Percentiles rank a stretch among this genome's conserved stretches.
Evolutionary conservation across 169 alveolate species (phyloP).

Genomic region (Cryptosporidium viatorum): DNA sequence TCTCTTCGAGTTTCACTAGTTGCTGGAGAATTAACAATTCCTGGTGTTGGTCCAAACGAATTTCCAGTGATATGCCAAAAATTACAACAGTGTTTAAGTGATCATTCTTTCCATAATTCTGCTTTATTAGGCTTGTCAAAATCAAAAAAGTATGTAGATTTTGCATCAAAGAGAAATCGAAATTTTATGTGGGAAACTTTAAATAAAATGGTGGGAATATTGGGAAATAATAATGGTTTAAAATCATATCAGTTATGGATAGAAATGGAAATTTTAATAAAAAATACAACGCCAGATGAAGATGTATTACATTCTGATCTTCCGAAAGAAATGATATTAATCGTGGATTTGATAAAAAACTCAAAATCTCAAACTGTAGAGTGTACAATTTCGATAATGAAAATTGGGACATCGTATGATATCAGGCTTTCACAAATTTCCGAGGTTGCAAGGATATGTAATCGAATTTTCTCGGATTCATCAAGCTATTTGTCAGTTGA

Average conservation of each 20-base stretch:
- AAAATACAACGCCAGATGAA: conserved; percentile 2
- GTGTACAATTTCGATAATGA: conserved; percentile 65
- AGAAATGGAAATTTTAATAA: conserved; percentile 50
- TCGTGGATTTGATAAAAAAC: conserved; percentile 22
- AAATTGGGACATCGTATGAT: conserved; percentile 49
- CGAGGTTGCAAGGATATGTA: conserved; percentile 58
- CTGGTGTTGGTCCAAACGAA: conserved; percentile 25
- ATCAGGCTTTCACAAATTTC: conserved; percentile 62
- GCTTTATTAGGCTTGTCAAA: conserved; percentile 40
- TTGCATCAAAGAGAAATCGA: conserved; percentile 50
- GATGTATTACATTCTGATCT: conserved; percentile 66
- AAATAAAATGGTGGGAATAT: conserved; percentile 45
- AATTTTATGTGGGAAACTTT: conserved; percentile 69
- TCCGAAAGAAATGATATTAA: conserved; percentile 53
- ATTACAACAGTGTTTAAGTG: conserved; percentile 22
- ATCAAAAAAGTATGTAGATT: conserved; percentile 41
- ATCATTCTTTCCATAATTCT: conserved; percentile 39
- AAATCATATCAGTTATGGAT: conserved; percentile 55
- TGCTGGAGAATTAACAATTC: conserved; percentile 33
- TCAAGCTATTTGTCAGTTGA: conserved; percentile 49
- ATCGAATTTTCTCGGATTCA: conserved; percentile 35
- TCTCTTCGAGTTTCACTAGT: conserved; percentile 29
- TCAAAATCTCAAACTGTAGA: conserved; percentile 57
- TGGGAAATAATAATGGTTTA: conserved; percentile 41
- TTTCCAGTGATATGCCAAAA: conserved; percentile 44